Evolutionary conservation across 2,329 filamentous ascomycete genomes (phyloP), one percentile per base, ranked within the genome.

Genomic region (Epichloe baconii): DNA sequence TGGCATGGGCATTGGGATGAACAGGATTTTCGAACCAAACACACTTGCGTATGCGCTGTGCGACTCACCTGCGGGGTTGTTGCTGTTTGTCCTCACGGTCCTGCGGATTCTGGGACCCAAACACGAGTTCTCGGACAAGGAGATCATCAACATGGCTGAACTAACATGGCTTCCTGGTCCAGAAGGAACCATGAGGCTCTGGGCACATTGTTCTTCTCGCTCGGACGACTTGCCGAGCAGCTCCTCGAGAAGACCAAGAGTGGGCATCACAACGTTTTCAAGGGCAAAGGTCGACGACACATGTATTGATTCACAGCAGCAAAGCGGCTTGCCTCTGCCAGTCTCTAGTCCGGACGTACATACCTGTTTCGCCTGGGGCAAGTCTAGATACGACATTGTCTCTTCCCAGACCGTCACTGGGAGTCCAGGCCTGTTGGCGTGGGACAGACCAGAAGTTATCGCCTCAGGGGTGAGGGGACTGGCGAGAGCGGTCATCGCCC

Each of bases 151-250:
- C 17, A 68, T 82, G 58, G 75, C 79, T 1, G 75, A 79, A 61
- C 65, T 85, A 31, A 76, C 80, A 21, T 86, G 82, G 83, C 64
- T 86, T 1, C 81, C 82, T 0, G 82, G 82, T 0, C 80, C 80
- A 0, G 82, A 85, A 58, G 74, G 74, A 2, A 74, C 73, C 3
- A 64, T 83, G 57, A 68, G 80, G 26, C 83, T 75, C 51, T 79
- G 74, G 76, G 69, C 75, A 6, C 62, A 71, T 37, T 73, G 71
- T 40, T 63, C 65, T 15, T 62, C 64, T 38, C 55, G 58, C 7
- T 66, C 69, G 43, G 59, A 59, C 1, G 49, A 60, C 31, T 54
- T 61, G 52, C 61, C 56, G 35, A 55, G 53, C 34, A 55, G 53
- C 34, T 34, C 51, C 5, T 47, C 52, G 2, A 53, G 45, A 12